Conservation (phyloP, 2,329 filamentous ascomycete species). For the Cladosporium sp. region DNA sequence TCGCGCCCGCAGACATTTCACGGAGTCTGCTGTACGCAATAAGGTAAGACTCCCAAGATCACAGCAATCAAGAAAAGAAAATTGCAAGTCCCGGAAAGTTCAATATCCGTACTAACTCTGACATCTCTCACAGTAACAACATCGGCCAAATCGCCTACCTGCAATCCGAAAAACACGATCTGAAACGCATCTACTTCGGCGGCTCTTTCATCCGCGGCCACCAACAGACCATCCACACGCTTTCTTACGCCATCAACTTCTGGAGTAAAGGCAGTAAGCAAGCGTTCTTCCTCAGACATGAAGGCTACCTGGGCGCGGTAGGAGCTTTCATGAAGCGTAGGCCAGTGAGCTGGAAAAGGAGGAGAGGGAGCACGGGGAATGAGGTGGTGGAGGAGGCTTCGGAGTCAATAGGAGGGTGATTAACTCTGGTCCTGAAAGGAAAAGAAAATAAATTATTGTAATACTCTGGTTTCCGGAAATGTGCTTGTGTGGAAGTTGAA, state of each 20-base stretch:
- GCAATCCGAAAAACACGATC: slow-evolving; percentile 90
- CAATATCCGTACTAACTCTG: neutral
- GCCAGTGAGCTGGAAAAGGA: slow-evolving; percentile 85
- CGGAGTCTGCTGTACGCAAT: slow-evolving; percentile 91
- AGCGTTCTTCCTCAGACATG: slow-evolving; percentile 92
- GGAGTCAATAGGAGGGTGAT: neutral
- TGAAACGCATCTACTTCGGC: slow-evolving; percentile 95
- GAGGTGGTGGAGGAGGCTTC: neutral
- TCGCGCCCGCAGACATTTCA: slow-evolving; percentile 82
- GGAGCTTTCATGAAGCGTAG: slow-evolving; percentile 92
- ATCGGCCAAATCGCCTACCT: slow-evolving; percentile 97
- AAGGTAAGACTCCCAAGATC: slow-evolving; percentile 44
- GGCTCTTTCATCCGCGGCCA: slow-evolving; percentile 96
- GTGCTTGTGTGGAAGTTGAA: neutral
- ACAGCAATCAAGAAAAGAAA: neutral
- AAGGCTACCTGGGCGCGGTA: slow-evolving; percentile 91
- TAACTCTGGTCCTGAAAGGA: neutral
- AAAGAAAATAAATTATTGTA: too few relatives aligned
- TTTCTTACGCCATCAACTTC: slow-evolving; percentile 95
- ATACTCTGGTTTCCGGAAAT: neutral
- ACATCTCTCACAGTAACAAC: slow-evolving; percentile 69
- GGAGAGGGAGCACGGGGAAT: slow-evolving; percentile 36
- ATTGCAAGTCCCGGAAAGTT: neutral
- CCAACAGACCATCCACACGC: slow-evolving; percentile 94
- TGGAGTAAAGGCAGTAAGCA: slow-evolving; percentile 94